phyloP scores from a whole-genome alignment of 306 rosid species.

The Chamaecrista fasciculata region DNA sequence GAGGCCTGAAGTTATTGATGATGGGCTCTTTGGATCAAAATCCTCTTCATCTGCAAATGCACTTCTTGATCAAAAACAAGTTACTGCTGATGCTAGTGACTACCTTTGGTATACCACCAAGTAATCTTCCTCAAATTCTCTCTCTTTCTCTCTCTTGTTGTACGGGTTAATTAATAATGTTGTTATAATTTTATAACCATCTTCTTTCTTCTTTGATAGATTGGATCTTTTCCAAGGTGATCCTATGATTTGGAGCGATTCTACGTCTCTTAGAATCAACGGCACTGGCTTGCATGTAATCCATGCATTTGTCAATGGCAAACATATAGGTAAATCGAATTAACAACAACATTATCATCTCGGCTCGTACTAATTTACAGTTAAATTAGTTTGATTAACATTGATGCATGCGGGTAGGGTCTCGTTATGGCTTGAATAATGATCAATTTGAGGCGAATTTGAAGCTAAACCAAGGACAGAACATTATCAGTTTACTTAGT shows the following conservation, averaged over 20 bases:
- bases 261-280: slow-evolving; percentile 39
- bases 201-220: slow-evolving; percentile 5
- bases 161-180: background rate
- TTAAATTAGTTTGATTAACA: too few species aligned
- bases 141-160: background rate
- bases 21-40: slow-evolving; percentile 26
- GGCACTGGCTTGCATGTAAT: slow-evolving; percentile 49
- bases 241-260: slow-evolving; percentile 44
- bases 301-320: slow-evolving; percentile 50
- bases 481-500: slow-evolving; percentile 46
- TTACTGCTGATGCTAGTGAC: slow-evolving; percentile 38
- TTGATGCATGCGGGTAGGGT: too few species aligned
- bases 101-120: slow-evolving; percentile 63
- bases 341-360: too few species aligned
- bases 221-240: slow-evolving; percentile 34
- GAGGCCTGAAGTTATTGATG: slow-evolving; percentile 46
- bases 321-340: slow-evolving; percentile 38
- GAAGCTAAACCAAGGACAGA: slow-evolving; percentile 41
- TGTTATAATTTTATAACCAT: background rate
- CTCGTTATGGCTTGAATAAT: slow-evolving; percentile 34
- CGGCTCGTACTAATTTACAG: background rate
- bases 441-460: slow-evolving; percentile 37
- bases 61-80: slow-evolving; percentile 43
- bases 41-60: slow-evolving; percentile 11
- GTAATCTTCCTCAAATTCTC: slow-evolving; percentile 22